Evolutionary conservation across 306 rosid species (phyloP), one percentile per base, ranked within the genome.

Genomic region (Leucaena leucocephala): DNA sequence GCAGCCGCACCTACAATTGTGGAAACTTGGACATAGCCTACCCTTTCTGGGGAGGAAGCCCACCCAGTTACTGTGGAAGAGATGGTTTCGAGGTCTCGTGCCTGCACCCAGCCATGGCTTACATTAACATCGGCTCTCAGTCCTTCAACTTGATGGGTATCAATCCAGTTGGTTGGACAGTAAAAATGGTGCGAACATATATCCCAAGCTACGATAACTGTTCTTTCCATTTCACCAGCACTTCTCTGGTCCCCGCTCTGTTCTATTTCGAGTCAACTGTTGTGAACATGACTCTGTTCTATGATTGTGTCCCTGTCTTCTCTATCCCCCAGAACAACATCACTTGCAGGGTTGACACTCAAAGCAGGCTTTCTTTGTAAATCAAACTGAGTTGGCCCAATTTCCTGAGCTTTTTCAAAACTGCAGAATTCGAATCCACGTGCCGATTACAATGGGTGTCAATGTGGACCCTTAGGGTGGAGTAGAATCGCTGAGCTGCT

Each of bases 41-140:
- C 68, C 93, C 97, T 1, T 86, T 86, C 76, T 50, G 9, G 58
- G 22, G 58, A 50, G 22, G 58, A 14, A 16, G 6, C 6, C 7
- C 4, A 77, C 12, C 70, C 3, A 0, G 0, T 0, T 1, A 6
- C 3, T 89, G 94, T 16, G 87, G 87, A 0, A 74, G 57, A 6
- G 0, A 0, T 0, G 8, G 22, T 0, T 84, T 77, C 84, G 0
- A 40, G 6, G 89, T 92, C 46, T 0, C 0, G 0, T 88, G 89
- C 70, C 0, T 0, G 5, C 0, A 17, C 0, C 0, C 59, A 3
- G 1, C 0, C 58, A 0, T 0, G 21, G 46, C 87, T 4, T 13
- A 52, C 0, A 39, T 86, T 36, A n/a, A 3, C 2, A 69, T 52
- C 1, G 4, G 3, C 0, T 16, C 38, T 0, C 68, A 48, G 0